Percentiles rank a stretch among this genome's conserved stretches.
Evolutionary conservation across 2,329 filamentous ascomycete genomes (phyloP).

Genomic region (Fusarium fracticaudum): DNA sequence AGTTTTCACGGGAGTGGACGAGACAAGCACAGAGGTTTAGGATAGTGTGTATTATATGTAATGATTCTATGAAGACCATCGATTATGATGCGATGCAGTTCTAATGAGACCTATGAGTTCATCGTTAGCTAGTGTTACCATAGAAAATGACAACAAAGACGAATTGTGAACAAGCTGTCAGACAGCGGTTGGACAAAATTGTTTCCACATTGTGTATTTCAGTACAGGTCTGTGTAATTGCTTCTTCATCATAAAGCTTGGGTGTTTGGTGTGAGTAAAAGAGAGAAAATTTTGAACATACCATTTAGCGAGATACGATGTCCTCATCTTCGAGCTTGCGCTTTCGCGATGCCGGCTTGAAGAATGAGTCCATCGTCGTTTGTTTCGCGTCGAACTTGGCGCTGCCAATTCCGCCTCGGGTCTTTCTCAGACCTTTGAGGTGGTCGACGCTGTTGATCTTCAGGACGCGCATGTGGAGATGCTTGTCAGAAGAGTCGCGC

Average conservation of each 20-base stretch:
- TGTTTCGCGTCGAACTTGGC: constrained; percentile 79
- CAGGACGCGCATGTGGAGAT: constrained; percentile 57
- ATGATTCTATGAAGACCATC: constrained; percentile 8
- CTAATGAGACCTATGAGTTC: constrained; percentile 19
- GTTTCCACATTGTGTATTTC: constrained; percentile 74
- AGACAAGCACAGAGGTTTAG: constrained; percentile 63
- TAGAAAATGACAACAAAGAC: constrained; percentile 38
- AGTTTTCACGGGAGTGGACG: constrained; percentile 67
- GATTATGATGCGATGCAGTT: background rate
- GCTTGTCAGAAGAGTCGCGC: background rate
- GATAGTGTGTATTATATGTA: constrained; percentile 13
- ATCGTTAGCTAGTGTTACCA: constrained; percentile 37
- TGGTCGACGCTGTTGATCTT: constrained; percentile 77
- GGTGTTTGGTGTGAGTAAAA: background rate
- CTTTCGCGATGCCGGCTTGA: constrained; percentile 58
- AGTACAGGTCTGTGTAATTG: constrained; percentile 87
- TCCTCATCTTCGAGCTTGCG: constrained; percentile 40
- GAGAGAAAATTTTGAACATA: constrained; percentile 48
- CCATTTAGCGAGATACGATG: constrained; percentile 44
- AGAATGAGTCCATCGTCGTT: constrained; percentile 80
- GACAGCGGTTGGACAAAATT: constrained; percentile 85
- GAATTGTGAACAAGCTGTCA: constrained; percentile 57
- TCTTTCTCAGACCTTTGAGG: constrained; percentile 78
- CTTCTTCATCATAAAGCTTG: constrained; percentile 71
- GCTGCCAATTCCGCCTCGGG: constrained; percentile 83